Conservation (phyloP, 2,329 filamentous ascomycete genomes). For the Metarhizium sp. region DNA sequence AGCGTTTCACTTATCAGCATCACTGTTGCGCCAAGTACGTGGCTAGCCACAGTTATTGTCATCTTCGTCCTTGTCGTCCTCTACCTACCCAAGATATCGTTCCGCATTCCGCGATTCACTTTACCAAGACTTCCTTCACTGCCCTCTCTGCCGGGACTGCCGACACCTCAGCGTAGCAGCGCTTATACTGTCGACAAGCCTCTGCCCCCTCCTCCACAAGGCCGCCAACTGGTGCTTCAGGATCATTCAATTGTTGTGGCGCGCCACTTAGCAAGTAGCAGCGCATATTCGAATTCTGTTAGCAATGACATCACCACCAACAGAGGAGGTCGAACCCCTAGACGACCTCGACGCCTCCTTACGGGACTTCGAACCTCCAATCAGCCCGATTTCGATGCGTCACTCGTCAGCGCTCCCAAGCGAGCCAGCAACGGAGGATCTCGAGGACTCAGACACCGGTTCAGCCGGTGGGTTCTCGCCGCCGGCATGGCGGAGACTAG, state of each 20-base stretch:
- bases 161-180: conserved; percentile 1
- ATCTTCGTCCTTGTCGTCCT: conserved; percentile 41
- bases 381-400: conserved; percentile 22
- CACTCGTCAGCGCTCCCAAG: conserved; percentile 23
- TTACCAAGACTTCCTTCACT: conserved; percentile 20
- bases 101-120: conserved; percentile 23
- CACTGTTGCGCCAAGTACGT: conserved; percentile 48
- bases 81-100: conserved; percentile 31
- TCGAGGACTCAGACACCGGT: conserved; percentile 34
- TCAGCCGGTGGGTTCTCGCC: conserved; percentile 51
- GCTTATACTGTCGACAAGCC: conserved; percentile 15
- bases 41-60: conserved; percentile 40
- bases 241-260: conserved; percentile 21
- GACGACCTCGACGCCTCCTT: conserved; percentile 42
- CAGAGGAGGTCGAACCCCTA: conserved; percentile 23
- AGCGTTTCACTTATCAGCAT: conserved; percentile 52
- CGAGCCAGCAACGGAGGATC: conserved; percentile 25
- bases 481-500: conserved; percentile 51
- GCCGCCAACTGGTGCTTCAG: conserved; percentile 20
- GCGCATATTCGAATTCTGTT: conserved; percentile 10
- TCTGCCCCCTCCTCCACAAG: conserved; percentile 15
- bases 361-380: conserved; percentile 44
- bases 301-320: conserved; percentile 6
- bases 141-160: conserved; percentile 1
- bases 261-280: conserved; percentile 2